These are phyloP conservation scores for Ogataea pilisensis DNA, from an alignment of 805 yeast species.

Conservation along the genomic window DNA sequence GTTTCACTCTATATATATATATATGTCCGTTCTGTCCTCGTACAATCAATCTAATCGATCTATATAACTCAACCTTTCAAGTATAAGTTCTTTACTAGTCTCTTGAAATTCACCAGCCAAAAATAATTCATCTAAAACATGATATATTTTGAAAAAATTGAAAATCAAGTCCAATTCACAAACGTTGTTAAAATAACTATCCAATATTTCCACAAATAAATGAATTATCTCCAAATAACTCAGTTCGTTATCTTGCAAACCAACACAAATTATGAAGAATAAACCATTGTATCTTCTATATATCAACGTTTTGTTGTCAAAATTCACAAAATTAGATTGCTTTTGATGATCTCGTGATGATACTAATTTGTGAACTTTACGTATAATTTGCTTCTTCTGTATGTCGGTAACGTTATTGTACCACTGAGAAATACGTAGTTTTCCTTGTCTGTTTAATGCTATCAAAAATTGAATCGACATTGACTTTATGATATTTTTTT, in stretches of 20 bases:
- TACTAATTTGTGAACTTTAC: constrained; percentile 73
- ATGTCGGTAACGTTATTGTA: constrained; percentile 36
- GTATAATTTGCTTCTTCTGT: constrained; percentile 45
- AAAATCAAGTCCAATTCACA: constrained; percentile 93
- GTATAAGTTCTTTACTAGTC: constrained; percentile 64
- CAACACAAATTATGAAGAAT: constrained; percentile 81
- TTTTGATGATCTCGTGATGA: constrained; percentile 79
- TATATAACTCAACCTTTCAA: constrained; percentile 59
- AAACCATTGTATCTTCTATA: constrained; percentile 91
- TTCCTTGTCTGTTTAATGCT: constrained; percentile 92
- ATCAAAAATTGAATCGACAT: constrained; percentile 82
- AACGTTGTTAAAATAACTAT: constrained; percentile 81
- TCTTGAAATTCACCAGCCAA: constrained; percentile 90
- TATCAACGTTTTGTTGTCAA: constrained; percentile 63
- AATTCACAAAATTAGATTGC: constrained; percentile 45
- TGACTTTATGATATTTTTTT: neutral
- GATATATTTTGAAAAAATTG: constrained; percentile 81
- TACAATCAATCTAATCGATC: constrained; percentile 57
- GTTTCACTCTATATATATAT: too few species aligned
- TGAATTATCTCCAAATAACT: constrained; percentile 81
- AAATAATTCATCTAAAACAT: constrained; percentile 81
- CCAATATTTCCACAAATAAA: constrained; percentile 82
- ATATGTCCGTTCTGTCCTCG: too few species aligned
- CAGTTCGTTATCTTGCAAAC: constrained; percentile 75
- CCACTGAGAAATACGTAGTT: constrained; percentile 82